Base-by-base conservation (phyloP, 768 basidiomycete genomes). In the Coprinopsis sp. region DNA sequence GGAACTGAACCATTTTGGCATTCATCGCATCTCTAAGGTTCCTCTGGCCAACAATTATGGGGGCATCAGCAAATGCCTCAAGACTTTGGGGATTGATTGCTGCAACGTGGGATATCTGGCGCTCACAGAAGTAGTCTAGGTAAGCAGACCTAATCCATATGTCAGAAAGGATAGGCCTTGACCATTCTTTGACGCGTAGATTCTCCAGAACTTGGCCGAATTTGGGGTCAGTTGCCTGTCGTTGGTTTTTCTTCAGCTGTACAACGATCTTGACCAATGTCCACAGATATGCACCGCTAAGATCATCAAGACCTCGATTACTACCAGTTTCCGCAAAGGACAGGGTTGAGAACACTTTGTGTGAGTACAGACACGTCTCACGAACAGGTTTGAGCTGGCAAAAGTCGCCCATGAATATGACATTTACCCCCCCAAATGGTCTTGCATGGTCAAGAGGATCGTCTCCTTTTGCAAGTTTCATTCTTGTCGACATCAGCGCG, bases 361-460 rank as follows among this genome's bases (percentile, higher is more conserved):
- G 24, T 11, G 47, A n/a, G 25, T 49, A 54, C 12, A 54, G 28
- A 1, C 47, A 18, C 3, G 25, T 16, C 18, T 54, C 47, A 16
- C 30, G 40, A 3, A 50, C 50, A 1, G 53, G 53, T 27, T 47
- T n/a, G n/a, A n/a, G n/a, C n/a, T n/a, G n/a, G n/a, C n/a, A n/a
- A n/a, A n/a, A n/a, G n/a, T n/a, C n/a, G 10, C 53, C 53, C 24
- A 51, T 28, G 33, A 54, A 54, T 4, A 54, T 46, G 0, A 54
- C 47, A 28, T 54, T 51, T 2, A 54, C 34, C 4, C 53, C 53
- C 4, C 53, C 53, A 30, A 54, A 51, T 13, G 46, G 46, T 31
- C 29, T 44, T 1, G 22, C 13, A 16, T 44, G 4, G 8, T 36
- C 21, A 6, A 36, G n/a, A 36, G 34, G 34, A n/a, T 36, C 34